phyloP scores from a whole-genome alignment of 2,329 filamentous ascomycete genomes.

The Alternaria hordeiaustralica region DNA sequence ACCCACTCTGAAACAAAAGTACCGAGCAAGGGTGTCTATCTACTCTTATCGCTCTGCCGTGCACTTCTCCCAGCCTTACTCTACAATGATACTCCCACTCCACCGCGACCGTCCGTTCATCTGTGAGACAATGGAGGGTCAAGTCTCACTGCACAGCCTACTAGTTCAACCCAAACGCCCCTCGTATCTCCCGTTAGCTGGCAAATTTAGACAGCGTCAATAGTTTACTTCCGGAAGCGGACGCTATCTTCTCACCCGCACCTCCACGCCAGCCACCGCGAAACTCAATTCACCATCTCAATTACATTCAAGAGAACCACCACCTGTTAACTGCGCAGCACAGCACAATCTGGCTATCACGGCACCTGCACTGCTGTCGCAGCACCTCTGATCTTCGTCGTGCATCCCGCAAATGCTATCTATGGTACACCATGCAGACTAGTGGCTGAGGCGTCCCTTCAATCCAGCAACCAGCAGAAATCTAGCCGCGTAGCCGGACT shows the following conservation, averaged over 20 bases:
- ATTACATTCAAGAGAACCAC: neutral
- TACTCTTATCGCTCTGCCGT: neutral
- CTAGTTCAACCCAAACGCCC: neutral
- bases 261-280: neutral
- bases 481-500: neutral
- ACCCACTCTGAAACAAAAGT: neutral
- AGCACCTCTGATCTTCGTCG: slow-evolving; percentile 5
- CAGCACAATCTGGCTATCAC: neutral
- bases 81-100: neutral
- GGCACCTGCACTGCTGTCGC: neutral
- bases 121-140: neutral
- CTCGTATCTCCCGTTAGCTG: slow-evolving; percentile 1
- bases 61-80: neutral
- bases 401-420: slow-evolving; percentile 9
- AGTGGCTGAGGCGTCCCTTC: neutral
- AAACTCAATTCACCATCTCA: neutral
- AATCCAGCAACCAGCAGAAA: neutral
- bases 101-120: neutral
- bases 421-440: neutral
- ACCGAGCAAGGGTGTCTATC: neutral
- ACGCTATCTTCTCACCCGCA: neutral
- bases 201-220: slow-evolving; percentile 8
- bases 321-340: neutral
- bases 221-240: slow-evolving; percentile 8
- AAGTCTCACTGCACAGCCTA: neutral